Base-by-base conservation (phyloP, 2,329 filamentous ascomycete species). In the Cytospora mali region DNA sequence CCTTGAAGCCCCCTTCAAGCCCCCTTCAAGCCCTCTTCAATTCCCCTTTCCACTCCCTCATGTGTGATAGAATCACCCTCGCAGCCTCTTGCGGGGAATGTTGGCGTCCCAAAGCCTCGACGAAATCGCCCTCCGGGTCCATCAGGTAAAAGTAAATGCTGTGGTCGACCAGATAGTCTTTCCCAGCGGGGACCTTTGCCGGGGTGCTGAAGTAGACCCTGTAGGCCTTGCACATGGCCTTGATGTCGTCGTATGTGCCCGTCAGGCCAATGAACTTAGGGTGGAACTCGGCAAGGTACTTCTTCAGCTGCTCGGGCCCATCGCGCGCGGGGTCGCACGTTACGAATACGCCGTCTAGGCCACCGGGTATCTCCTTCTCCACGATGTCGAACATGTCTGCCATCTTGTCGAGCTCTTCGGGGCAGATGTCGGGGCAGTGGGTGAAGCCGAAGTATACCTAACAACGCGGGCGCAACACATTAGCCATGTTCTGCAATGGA, bases 81-180 rank as follows among this genome's bases (percentile, higher is more conserved):
- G 93, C 91, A 1, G 89, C 95, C 71, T 92, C 86, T 66, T 95
- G 89, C 1, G 94, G 92, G 49, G 92, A 96, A 77, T 98, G 93
- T 78, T 99, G 95, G 66, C 95, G 84, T 21, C 95, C 95, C 72
- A 99, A 88, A 14, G 93, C 96, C 80, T 99, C 96, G 29, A 99
- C 94, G 76, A 99, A 99, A 75, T 99, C 93, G 23, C 94, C 94
- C 70, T 98, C 93, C 0, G 95, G 95, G 75, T 98, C 95, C 95
- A 99, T 99, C 69, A 99, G 79, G 76, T 99, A 99, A 72, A 99
- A 99, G 82, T 99, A 99, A 70, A 99, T 99, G 76, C 93, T 97
- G 80, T 99, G 95, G 76, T 99, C 95, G 14, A 99, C 95, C 70
- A 99, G 77, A 75, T 99, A 99, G 76, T 99, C 95, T 81, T 97